Evolutionary conservation across 108 stramenopile genomes (phyloP), one percentile per base, ranked within the genome.

Genomic region (Thalassiosira profunda): DNA sequence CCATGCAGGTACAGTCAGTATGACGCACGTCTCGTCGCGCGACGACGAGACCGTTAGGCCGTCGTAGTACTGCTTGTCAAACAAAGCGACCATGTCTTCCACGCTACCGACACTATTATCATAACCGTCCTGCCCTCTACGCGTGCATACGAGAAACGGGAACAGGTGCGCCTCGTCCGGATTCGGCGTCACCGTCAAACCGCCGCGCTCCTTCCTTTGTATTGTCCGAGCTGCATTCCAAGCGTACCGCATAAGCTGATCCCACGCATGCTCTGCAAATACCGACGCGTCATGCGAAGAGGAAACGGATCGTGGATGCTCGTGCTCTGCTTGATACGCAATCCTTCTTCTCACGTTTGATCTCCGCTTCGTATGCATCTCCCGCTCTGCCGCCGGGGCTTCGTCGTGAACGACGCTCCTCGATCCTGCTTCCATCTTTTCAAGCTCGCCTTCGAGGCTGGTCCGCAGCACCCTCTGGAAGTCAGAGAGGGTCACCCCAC

Each of bases 361-460:
- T 18, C 41, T 67, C 45, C 24, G 44, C 21, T 48, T 61, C 31
- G 38, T 28, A 30, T 72, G 37, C 5, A 63, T 9, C 20, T 28
- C 44, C 40, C 28, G 15, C 23, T 49, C 51, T 5, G 47, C 62
- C 10, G 43, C 38, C 14, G 58, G 20, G 33, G 35, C 28, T 29
- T 37, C 7, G 28, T 56, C 26, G 11, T 64, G 12, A 31, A 25
- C 18, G 15, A 36, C 15, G 30, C 34, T 63, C 12, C 31, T 31
- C 15, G 43, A n/a, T 42, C 30, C 55, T 36, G 55, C 55, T 47
- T 34, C 9, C 28, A 77, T 77, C 44, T 52, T 77, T 5, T 41
- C 61, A 26, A 77, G 55, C 53, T 77, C 76, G 41, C 51, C 59
- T 31, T 77, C 76, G 7, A 77, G 67, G 43, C 59, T 58, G 15